These are phyloP conservation scores for Umbelopsis ramanniana DNA, from an alignment of 192 early-diverging fungal genomes.

Conservation along the genomic window DNA sequence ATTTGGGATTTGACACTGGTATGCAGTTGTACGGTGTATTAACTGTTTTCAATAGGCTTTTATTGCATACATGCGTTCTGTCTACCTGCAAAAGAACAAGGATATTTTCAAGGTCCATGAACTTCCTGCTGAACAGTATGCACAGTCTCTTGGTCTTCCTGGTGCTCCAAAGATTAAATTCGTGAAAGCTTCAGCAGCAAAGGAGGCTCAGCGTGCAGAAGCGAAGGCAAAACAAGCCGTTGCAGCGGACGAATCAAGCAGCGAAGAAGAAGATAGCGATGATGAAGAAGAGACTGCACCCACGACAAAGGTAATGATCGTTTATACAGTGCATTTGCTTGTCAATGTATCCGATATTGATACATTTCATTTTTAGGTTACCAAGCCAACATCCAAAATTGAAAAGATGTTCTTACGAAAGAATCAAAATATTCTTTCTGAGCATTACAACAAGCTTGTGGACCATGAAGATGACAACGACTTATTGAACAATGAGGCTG, in stretches of 20 bases:
- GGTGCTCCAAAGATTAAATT: constrained; percentile 97
- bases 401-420: constrained; percentile 94
- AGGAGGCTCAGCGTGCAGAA: constrained; percentile 33
- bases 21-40: neutral
- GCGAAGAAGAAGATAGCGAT: constrained; percentile 46
- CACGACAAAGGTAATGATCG: constrained; percentile 19
- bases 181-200: constrained; percentile 53
- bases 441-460: constrained; percentile 88
- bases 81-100: constrained; percentile 93
- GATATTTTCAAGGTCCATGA: constrained; percentile 84
- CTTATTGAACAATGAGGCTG: constrained; percentile 21
- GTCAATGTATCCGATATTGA: neutral
- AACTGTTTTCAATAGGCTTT: constrained; percentile 65
- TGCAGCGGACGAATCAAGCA: constrained; percentile 41
- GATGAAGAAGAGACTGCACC: constrained; percentile 45
- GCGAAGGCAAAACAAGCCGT: constrained; percentile 40
- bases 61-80: constrained; percentile 92
- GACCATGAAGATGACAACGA: constrained; percentile 61
- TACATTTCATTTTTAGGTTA: constrained; percentile 22
- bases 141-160: constrained; percentile 89
- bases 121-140: constrained; percentile 87
- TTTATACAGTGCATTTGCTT: neutral
- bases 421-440: constrained; percentile 88
- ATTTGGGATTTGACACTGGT: neutral
- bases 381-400: constrained; percentile 72